Evolutionary conservation across 2,329 filamentous ascomycete genomes (phyloP).

Genomic region (Aschersonia sp.): DNA sequence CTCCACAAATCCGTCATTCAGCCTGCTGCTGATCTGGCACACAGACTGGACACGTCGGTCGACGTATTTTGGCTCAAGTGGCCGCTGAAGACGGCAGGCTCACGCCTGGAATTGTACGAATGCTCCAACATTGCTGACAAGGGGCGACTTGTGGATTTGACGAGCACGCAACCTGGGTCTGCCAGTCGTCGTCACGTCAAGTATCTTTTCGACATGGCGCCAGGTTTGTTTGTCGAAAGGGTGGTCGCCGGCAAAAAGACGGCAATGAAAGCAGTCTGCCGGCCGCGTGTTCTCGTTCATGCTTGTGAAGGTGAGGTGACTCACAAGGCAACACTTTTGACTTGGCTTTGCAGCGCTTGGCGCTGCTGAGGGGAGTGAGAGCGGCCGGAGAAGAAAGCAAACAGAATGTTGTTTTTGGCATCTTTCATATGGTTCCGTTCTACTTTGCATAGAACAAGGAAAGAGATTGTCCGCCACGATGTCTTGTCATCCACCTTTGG

Average conservation of each 20-base stretch:
- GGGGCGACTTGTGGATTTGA: slow-evolving; percentile 14
- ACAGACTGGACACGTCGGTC: slow-evolving; percentile 19
- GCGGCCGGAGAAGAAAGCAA: too few relatives aligned
- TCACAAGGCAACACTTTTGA: slow-evolving; percentile 17
- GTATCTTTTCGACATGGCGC: slow-evolving; percentile 22
- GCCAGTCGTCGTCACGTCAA: slow-evolving; percentile 14
- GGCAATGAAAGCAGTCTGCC: slow-evolving; percentile 16
- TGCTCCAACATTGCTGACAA: slow-evolving; percentile 19
- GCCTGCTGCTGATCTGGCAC: slow-evolving; percentile 20
- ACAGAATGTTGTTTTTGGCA: too few relatives aligned
- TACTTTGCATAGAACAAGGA: too few relatives aligned
- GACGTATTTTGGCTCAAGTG: slow-evolving; percentile 21
- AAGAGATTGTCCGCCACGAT: too few relatives aligned
- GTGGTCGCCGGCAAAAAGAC: slow-evolving; percentile 18
- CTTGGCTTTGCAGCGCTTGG: slow-evolving; percentile 12
- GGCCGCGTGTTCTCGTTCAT: slow-evolving; percentile 19
- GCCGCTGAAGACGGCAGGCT: slow-evolving; percentile 20
- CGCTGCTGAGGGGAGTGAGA: background rate
- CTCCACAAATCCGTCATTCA: slow-evolving; percentile 18
- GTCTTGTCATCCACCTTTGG: background rate
- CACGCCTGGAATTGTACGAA: slow-evolving; percentile 21
- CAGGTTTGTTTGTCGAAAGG: slow-evolving; percentile 21
- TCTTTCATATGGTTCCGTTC: too few relatives aligned
- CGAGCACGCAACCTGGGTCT: slow-evolving; percentile 14
- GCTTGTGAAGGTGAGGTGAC: slow-evolving; percentile 11